Conservation (phyloP, 2,329 filamentous ascomycete genomes). For the Ophiostoma triangulosporum region DNA sequence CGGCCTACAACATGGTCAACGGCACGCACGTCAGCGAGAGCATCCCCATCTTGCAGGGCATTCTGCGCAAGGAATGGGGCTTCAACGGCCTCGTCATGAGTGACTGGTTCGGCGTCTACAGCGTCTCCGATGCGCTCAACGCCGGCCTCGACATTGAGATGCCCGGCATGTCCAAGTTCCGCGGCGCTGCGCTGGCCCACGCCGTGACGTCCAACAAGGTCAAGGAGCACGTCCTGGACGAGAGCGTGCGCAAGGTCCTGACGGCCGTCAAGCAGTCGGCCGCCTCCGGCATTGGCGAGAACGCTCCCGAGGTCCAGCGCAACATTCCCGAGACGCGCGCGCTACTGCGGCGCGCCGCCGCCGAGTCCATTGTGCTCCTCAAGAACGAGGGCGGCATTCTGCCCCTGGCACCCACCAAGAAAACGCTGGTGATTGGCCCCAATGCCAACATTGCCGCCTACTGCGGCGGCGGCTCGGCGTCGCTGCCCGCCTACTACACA, state of each 20-base stretch:
- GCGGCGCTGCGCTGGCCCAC: conserved; percentile 12
- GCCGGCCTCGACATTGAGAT: conserved; percentile 20
- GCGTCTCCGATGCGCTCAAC: conserved; percentile 16
- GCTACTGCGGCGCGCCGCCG: conserved; percentile 9
- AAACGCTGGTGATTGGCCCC: conserved; percentile 35
- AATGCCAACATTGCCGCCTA: conserved; percentile 28
- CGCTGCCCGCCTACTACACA: conserved; percentile 28
- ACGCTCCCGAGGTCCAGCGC: conserved; percentile 7
- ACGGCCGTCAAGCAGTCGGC: conserved; percentile 13
- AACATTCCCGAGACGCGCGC: conserved; percentile 8
- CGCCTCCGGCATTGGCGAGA: conserved; percentile 1
- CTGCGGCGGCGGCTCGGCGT: conserved; percentile 17
- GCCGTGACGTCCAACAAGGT: conserved; percentile 13
- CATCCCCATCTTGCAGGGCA: conserved; percentile 20
- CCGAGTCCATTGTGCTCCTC: conserved; percentile 13
- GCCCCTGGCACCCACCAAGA: conserved; percentile 29
- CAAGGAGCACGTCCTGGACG: conserved; percentile 16
- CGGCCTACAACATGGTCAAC: conserved; percentile 28
- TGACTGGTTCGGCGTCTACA: conserved; percentile 24
- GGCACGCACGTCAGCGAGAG: conserved; percentile 26
- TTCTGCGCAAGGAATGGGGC: conserved; percentile 26
- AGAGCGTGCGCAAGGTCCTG: conserved; percentile 18
- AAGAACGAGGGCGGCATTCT: conserved; percentile 41
- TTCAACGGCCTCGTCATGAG: conserved; percentile 26
- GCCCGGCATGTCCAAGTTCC: conserved; percentile 19